These are phyloP conservation scores for Ophiostoma fasciatum DNA, from an alignment of 2,329 filamentous ascomycete genomes.

Conservation along the genomic window DNA sequence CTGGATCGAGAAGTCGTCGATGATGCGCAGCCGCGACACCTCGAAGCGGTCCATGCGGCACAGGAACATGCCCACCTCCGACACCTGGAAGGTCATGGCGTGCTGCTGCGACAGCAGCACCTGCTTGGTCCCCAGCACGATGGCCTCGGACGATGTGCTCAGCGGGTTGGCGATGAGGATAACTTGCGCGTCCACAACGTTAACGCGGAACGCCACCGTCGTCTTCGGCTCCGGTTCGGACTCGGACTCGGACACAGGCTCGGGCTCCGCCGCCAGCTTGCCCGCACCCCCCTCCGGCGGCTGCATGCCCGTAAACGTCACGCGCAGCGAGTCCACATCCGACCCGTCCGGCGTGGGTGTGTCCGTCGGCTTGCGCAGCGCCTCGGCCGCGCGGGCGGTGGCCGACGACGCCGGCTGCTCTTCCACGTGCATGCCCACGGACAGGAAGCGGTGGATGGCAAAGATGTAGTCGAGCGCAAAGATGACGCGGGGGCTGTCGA, in stretches of 20 bases:
- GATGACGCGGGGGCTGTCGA: constrained; percentile 89
- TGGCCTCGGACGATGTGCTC: constrained; percentile 80
- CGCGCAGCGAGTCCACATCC: constrained; percentile 42
- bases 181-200: constrained; percentile 89
- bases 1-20: constrained; percentile 91
- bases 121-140: constrained; percentile 89
- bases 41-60: constrained; percentile 98
- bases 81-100: constrained; percentile 82
- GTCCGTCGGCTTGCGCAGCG: constrained; percentile 40
- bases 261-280: constrained; percentile 13
- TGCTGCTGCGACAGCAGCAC: constrained; percentile 87
- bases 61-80: constrained; percentile 92
- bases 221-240: constrained; percentile 34
- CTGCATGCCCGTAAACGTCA: constrained; percentile 24
- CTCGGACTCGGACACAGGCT: no score
- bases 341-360: constrained; percentile 44
- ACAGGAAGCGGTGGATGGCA: constrained; percentile 71
- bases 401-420: constrained; percentile 31
- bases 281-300: constrained; percentile 21
- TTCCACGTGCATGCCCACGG: constrained; percentile 53
- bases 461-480: constrained; percentile 94
- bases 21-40: constrained; percentile 72
- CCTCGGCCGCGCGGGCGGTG: constrained; percentile 23
- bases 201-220: constrained; percentile 75
- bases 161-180: constrained; percentile 93